Evolutionary conservation across 768 basidiomycete species (phyloP).

Genomic region (Rubroboletus satanas): DNA sequence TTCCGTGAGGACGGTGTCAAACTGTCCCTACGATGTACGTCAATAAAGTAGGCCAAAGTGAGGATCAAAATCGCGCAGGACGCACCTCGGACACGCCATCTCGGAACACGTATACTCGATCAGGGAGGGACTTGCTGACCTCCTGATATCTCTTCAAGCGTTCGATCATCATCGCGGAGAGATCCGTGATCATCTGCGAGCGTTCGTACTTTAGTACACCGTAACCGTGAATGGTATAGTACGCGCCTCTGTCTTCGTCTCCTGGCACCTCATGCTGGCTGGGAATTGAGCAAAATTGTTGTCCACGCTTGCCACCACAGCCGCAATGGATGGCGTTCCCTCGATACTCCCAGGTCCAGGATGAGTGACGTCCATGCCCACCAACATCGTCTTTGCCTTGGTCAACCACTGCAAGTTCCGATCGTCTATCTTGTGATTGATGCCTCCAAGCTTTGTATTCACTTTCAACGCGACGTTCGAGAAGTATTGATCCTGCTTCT

Average conservation of each 20-base stretch:
- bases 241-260: constrained; percentile 31
- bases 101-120: constrained; percentile 68
- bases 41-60: neutral
- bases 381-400: constrained; percentile 70
- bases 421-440: constrained; percentile 71
- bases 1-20: constrained; percentile 50
- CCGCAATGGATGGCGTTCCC: constrained; percentile 80
- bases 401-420: constrained; percentile 60
- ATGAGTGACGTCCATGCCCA: constrained; percentile 84
- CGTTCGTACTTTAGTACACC: neutral
- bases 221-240: neutral
- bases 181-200: constrained; percentile 64
- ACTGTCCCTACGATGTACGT: constrained; percentile 59
- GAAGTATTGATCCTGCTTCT: constrained; percentile 73
- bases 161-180: constrained; percentile 67
- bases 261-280: constrained; percentile 65
- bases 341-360: constrained; percentile 61
- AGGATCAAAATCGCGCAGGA: constrained; percentile 11
- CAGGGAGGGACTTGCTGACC: constrained; percentile 57
- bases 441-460: constrained; percentile 78
- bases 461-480: constrained; percentile 80
- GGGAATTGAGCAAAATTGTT: constrained; percentile 72
- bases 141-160: constrained; percentile 55
- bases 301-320: constrained; percentile 77
- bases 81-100: constrained; percentile 78